Evolutionary conservation across 225 moss, liverwort and hornwort genomes (phyloP).

Genomic region (Sphagnum tenellum): DNA sequence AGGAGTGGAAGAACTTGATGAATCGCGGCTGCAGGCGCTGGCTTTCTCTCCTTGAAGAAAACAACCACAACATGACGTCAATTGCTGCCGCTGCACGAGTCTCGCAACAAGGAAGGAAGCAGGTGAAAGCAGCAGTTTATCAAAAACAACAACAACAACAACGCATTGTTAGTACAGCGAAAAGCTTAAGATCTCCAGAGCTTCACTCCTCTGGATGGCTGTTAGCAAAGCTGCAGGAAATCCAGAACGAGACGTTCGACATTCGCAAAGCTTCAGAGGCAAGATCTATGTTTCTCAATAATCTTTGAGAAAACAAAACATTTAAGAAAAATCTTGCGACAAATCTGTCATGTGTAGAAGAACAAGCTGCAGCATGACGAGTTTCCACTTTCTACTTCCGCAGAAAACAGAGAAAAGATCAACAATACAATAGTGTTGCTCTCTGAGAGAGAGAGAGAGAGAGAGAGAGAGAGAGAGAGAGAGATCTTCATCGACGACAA

Average conservation of each 20-base stretch:
- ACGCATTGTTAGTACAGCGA: background rate
- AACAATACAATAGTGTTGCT: too few relatives aligned
- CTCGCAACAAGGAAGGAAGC: background rate
- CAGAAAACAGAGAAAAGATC: too few relatives aligned
- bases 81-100: background rate
- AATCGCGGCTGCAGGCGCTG: constrained; percentile 11
- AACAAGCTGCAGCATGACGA: too few relatives aligned
- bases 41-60: constrained; percentile 11
- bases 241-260: constrained; percentile 27
- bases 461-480: too few relatives aligned
- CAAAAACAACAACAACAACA: too few relatives aligned
- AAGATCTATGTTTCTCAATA: background rate
- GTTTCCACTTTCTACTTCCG: too few relatives aligned
- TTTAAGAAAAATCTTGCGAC: too few relatives aligned
- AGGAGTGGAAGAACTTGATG: constrained; percentile 12
- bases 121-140: too few relatives aligned
- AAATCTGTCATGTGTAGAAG: too few relatives aligned
- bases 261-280: constrained; percentile 30
- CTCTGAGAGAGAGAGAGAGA: too few relatives aligned
- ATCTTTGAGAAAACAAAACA: too few relatives aligned
- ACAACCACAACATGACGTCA: background rate
- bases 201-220: constrained; percentile 23
- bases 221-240: constrained; percentile 17
- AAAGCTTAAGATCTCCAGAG: constrained; percentile 15
- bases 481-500: too few relatives aligned